Evolutionary conservation across 2,329 filamentous ascomycete genomes (phyloP), one percentile per base, ranked within the genome.

Genomic region (Phialophora expanda): DNA sequence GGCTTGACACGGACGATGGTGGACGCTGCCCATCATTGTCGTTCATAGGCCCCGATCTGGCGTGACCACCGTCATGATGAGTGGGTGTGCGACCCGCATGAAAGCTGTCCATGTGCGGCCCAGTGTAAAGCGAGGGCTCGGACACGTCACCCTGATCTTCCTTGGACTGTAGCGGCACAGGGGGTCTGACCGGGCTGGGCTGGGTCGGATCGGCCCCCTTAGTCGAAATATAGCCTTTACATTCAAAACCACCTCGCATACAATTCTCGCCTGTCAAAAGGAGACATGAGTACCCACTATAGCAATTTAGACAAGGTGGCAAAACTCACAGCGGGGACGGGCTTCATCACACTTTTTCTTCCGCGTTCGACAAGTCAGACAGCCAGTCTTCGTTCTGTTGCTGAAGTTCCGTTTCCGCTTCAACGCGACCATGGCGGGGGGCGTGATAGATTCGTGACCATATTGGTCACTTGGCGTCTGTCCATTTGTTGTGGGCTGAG

Each of bases 271-370:
- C 91, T 94, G 69, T 44, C 17, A 61, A 53, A 54, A 12, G 20
- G 2, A 60, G 28, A 54, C 38, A 41, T 53, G 28, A 59, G 56
- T 17, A 50, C 9, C n/a, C 11, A 59, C 41, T 22, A 11, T 26
- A 51, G 22, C 3, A 34, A 20, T 32, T 32, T 14, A 1, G 14
- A 26, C 9, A 12, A 3, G 20, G 7, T 28, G n/a, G 32, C 32
- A 11, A 51, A 34, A 78, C 90, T 84, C 83, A 96, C 95, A 98
- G 78, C 92, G 88, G 28, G 95, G 95, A 77, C 96, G 96, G 61
- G 86, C 86, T 81, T 98, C 95, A 76, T 98, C 94, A 75, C 95
- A 98, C 80, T 98, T 98, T 87, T 98, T 98, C 85, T 98, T 98
- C 66, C 94, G 86, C 75, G 87, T 87, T 66, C 94, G 86, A 77